These are phyloP conservation scores for Sporothrix dimorphospora DNA, from an alignment of 2,329 filamentous ascomycete genomes.

Conservation along the genomic window DNA sequence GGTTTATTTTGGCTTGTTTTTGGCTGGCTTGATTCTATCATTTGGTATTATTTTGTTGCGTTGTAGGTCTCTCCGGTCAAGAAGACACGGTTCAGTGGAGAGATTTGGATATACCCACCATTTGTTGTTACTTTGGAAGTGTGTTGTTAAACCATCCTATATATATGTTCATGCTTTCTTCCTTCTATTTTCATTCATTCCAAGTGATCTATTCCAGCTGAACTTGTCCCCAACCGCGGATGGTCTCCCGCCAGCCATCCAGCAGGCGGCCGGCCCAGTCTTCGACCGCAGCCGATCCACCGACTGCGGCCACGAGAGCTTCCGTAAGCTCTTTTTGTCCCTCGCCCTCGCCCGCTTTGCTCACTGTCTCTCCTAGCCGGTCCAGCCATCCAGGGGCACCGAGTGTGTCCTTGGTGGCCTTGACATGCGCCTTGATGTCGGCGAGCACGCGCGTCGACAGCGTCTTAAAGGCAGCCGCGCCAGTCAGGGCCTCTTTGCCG, in stretches of 20 bases:
- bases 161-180: background rate
- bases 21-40: background rate
- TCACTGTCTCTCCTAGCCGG: constrained; percentile 34
- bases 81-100: too few relatives aligned
- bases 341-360: constrained; percentile 27
- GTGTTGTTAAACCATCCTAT: background rate
- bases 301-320: constrained; percentile 39
- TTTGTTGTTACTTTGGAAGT: background rate
- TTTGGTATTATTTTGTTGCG: background rate
- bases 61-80: background rate
- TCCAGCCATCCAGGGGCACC: constrained; percentile 45
- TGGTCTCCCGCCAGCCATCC: constrained; percentile 45
- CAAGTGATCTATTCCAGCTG: constrained; percentile 39
- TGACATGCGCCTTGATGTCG: constrained; percentile 41
- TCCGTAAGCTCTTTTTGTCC: constrained; percentile 31
- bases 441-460: constrained; percentile 34
- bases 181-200: background rate
- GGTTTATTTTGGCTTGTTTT: background rate
- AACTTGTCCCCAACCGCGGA: constrained; percentile 44
- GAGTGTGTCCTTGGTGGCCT: constrained; percentile 39
- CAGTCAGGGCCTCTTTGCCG: constrained; percentile 41
- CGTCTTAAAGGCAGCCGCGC: constrained; percentile 37
- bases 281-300: constrained; percentile 39
- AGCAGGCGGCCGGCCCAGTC: constrained; percentile 44
- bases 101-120: constrained; percentile 17